Evolutionary conservation across 352 stramenopile genomes (phyloP).

Genomic region (Pythium volutum): DNA sequence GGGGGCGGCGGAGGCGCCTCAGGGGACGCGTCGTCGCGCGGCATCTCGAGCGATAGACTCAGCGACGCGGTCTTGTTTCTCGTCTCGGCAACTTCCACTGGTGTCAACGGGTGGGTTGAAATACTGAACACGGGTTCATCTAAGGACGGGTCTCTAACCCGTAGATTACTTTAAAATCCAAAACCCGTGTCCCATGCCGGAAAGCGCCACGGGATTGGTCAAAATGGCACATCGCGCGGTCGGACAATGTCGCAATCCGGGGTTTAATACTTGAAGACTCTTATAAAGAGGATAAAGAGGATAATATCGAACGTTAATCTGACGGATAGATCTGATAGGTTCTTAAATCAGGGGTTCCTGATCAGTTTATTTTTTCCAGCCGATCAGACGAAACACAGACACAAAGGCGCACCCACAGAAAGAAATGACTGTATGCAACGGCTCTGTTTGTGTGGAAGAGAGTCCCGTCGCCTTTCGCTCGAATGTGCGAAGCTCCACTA

Average conservation of each 20-base stretch:
- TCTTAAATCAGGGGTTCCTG: neutral
- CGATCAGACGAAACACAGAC: constrained; percentile 14
- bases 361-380: neutral
- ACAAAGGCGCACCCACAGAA: constrained; percentile 7
- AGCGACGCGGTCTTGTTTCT: neutral
- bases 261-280: too few species aligned
- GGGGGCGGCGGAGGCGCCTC: constrained; percentile 27
- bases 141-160: neutral
- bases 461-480: neutral
- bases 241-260: constrained; percentile 9
- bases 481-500: too few species aligned
- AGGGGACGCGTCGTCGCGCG: constrained; percentile 16
- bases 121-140: neutral
- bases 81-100: constrained; percentile 9
- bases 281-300: too few species aligned
- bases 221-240: neutral
- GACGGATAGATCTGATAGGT: neutral
- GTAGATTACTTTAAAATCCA: neutral
- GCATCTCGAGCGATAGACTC: constrained; percentile 7
- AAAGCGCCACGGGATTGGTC: neutral
- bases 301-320: too few species aligned
- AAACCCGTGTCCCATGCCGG: neutral
- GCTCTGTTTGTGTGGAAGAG: neutral
- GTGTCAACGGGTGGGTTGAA: constrained; percentile 9
- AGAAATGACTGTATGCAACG: neutral